These are phyloP conservation scores for Vicia villosa DNA, from an alignment of 306 rosid genomes.

Conservation along the genomic window DNA sequence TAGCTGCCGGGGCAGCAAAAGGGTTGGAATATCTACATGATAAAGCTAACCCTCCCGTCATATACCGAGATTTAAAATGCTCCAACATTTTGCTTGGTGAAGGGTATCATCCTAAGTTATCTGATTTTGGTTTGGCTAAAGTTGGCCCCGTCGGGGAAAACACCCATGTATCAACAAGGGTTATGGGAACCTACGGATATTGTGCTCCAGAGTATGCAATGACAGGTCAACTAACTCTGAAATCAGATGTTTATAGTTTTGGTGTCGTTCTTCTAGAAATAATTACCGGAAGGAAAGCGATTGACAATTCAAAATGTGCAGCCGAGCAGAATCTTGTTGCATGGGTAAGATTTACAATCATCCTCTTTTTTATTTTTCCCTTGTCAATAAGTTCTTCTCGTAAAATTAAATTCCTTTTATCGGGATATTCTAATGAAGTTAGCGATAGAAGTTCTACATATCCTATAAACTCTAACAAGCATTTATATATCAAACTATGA, in stretches of 20 bases:
- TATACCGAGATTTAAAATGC: slow-evolving; percentile 88
- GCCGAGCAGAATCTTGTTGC: slow-evolving; percentile 95
- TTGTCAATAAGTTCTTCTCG: background rate
- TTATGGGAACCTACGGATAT: slow-evolving; percentile 94
- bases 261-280: slow-evolving; percentile 95
- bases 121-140: slow-evolving; percentile 95
- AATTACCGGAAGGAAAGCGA: slow-evolving; percentile 90
- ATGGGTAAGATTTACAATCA: slow-evolving; percentile 89
- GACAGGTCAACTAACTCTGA: slow-evolving; percentile 88
- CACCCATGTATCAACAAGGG: slow-evolving; percentile 94
- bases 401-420: slow-evolving; percentile 11
- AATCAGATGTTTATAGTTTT: slow-evolving; percentile 96
- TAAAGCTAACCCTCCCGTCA: slow-evolving; percentile 95
- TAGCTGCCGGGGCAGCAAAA: slow-evolving; percentile 90
- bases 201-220: slow-evolving; percentile 96
- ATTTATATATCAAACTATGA: too few relatives aligned
- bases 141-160: slow-evolving; percentile 95
- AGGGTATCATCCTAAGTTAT: slow-evolving; percentile 83
- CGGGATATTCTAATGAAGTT: too few relatives aligned
- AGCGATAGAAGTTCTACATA: too few relatives aligned
- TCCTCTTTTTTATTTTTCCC: too few relatives aligned
- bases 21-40: slow-evolving; percentile 92
- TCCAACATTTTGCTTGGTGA: slow-evolving; percentile 91
- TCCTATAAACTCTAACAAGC: background rate
- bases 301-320: slow-evolving; percentile 72